phyloP scores from a whole-genome alignment of 306 rosid genomes.

The Vicia sativa region DNA sequence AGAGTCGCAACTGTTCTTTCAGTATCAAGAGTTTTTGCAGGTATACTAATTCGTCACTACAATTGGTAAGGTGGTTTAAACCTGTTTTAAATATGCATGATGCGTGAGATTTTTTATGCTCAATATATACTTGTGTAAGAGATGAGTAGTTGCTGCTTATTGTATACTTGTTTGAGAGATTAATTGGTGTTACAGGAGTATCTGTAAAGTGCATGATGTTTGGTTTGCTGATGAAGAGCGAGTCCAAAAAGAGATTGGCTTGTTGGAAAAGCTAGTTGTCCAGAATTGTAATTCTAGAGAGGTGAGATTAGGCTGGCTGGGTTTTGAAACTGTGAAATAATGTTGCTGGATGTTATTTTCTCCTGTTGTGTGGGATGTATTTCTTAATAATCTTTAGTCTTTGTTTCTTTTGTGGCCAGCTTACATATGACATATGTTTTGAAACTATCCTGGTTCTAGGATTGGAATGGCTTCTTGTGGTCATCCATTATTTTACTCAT shows the following conservation, averaged over 20 bases:
- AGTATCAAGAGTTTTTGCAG: slow-evolving; percentile 57
- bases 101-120: slow-evolving; percentile 9
- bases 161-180: slow-evolving; percentile 12
- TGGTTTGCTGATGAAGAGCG: slow-evolving; percentile 82
- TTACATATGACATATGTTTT: slow-evolving; percentile 77
- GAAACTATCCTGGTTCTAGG: slow-evolving; percentile 52
- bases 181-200: slow-evolving; percentile 54
- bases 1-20: slow-evolving; percentile 68
- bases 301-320: slow-evolving; percentile 41
- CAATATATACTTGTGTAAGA: not conserved
- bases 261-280: slow-evolving; percentile 57
- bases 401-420: slow-evolving; percentile 43
- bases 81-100: slow-evolving; percentile 3
- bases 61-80: slow-evolving; percentile 54
- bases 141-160: slow-evolving; percentile 13
- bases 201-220: slow-evolving; percentile 71
- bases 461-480: slow-evolving; percentile 71
- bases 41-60: slow-evolving; percentile 69
- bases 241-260: slow-evolving; percentile 65
- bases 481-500: slow-evolving; percentile 70
- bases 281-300: slow-evolving; percentile 45
- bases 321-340: slow-evolving; percentile 23
- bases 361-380: slow-evolving; percentile 18
- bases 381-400: slow-evolving; percentile 19
- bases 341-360: slow-evolving; percentile 25